A percentile compares a stretch with the other conserved stretches of the same genome.
Conservation (phyloP, 2,329 filamentous ascomycete species). For the Aspergillus oerlinghausenensis region DNA sequence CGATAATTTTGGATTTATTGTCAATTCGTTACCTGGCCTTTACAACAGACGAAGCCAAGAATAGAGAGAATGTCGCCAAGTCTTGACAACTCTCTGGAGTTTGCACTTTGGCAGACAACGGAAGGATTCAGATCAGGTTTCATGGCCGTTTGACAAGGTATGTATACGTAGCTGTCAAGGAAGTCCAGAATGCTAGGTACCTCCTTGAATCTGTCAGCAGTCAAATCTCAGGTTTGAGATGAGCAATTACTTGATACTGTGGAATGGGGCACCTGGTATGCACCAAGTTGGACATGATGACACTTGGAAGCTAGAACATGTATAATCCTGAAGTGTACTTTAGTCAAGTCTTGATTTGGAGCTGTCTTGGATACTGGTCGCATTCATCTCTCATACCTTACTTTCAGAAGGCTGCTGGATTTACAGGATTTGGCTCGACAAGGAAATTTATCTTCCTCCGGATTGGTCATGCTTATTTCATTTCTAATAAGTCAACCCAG, state of each 20-base stretch:
- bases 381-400: neutral
- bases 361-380: neutral
- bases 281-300: neutral
- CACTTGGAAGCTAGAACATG: neutral
- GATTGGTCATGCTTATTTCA: neutral
- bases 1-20: neutral
- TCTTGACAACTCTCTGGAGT: neutral
- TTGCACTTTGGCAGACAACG: neutral
- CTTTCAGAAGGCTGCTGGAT: neutral
- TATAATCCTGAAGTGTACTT: neutral
- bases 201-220: neutral
- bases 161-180: neutral
- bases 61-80: neutral
- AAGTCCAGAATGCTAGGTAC: neutral
- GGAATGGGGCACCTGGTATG: neutral
- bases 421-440: too few species aligned
- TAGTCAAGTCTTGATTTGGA: neutral
- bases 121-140: neutral
- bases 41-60: neutral
- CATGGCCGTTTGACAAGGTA: neutral
- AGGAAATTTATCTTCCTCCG: neutral
- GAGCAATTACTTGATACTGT: neutral
- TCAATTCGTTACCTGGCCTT: neutral
- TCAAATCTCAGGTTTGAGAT: neutral
- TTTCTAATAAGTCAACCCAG: neutral